phyloP scores from a whole-genome alignment of 176 grass and related monocot genomes.

The Rhipidocladum racemiflorum region DNA sequence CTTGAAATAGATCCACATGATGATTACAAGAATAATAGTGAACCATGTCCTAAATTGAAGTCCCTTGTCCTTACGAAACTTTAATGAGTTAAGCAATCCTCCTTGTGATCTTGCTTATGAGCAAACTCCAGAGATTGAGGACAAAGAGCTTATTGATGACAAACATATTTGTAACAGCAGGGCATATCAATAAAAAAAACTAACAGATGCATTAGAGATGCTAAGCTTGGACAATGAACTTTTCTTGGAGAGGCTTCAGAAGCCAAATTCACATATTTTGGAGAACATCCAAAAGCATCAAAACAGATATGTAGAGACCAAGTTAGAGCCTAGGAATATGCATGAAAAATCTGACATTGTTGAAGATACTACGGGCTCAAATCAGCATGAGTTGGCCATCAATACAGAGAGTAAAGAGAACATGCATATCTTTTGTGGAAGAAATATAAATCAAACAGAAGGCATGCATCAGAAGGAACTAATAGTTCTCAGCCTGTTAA shows the following conservation, averaged over 20 bases:
- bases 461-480: too few relatives aligned
- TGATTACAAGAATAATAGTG: conserved; percentile 46
- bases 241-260: conserved; percentile 61
- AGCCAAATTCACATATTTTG: conserved; percentile 47
- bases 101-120: conserved; percentile 19
- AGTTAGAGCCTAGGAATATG: too few relatives aligned
- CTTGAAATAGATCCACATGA: background rate
- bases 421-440: too few relatives aligned
- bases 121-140: background rate
- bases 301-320: too few relatives aligned
- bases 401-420: too few relatives aligned
- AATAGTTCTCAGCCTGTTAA: too few relatives aligned
- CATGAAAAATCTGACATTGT: too few relatives aligned
- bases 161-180: conserved; percentile 33
- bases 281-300: conserved; percentile 36
- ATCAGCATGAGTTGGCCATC: too few relatives aligned
- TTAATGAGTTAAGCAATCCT: conserved; percentile 39
- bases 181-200: conserved; percentile 34
- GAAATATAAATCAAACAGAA: too few relatives aligned
- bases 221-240: conserved; percentile 61
- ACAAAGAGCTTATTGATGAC: conserved; percentile 24
- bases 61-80: conserved; percentile 47
- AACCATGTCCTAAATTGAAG: conserved; percentile 46
- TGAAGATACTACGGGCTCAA: too few relatives aligned
- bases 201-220: conserved; percentile 53